A percentile compares a stretch with the other conserved stretches of the same genome.
Evolutionary conservation across 2,329 filamentous ascomycete species (phyloP).

Genomic region (Penicillium janthinellum): DNA sequence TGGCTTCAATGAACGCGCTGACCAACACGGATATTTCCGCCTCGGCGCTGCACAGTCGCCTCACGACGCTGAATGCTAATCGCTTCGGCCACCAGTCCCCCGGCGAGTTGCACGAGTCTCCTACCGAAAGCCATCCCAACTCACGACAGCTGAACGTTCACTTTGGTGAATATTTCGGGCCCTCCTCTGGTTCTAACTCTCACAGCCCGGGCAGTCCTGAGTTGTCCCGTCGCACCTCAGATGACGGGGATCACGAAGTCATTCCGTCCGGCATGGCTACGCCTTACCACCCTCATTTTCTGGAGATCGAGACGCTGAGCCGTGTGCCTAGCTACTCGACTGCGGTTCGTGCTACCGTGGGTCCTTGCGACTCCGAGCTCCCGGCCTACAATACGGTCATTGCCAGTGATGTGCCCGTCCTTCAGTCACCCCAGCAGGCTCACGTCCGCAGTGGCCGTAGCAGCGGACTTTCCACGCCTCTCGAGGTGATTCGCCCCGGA

Average conservation of each 20-base stretch:
- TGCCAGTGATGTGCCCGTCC: conserved; percentile 30
- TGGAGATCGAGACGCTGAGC: conserved; percentile 65
- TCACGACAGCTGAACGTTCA: conserved; percentile 29
- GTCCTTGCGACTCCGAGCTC: conserved; percentile 55
- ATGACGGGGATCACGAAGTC: conserved; percentile 50
- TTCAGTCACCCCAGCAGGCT: conserved; percentile 43
- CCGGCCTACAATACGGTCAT: conserved; percentile 68
- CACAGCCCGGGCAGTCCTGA: conserved; percentile 37
- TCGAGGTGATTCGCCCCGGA: conserved; percentile 32
- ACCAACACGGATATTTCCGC: conserved; percentile 60
- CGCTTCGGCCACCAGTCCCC: conserved; percentile 25
- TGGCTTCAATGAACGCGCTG: conserved; percentile 60
- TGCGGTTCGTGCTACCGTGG: conserved; percentile 66
- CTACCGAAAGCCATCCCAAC: conserved; percentile 26
- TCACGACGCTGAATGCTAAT: conserved; percentile 54
- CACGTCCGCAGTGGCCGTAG: conserved; percentile 40
- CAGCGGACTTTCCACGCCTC: conserved; percentile 35
- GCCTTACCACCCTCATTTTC: conserved; percentile 46
- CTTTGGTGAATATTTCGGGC: conserved; percentile 37
- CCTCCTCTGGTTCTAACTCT: conserved; percentile 35
- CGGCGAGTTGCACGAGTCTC: conserved; percentile 22
- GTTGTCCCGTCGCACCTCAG: conserved; percentile 50
- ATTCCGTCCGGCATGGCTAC: conserved; percentile 48
- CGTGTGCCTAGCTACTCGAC: conserved; percentile 79
- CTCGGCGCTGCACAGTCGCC: conserved; percentile 69